Evolutionary conservation across 1,139 yeast species (phyloP).

Genomic region (Pichia sp.): DNA sequence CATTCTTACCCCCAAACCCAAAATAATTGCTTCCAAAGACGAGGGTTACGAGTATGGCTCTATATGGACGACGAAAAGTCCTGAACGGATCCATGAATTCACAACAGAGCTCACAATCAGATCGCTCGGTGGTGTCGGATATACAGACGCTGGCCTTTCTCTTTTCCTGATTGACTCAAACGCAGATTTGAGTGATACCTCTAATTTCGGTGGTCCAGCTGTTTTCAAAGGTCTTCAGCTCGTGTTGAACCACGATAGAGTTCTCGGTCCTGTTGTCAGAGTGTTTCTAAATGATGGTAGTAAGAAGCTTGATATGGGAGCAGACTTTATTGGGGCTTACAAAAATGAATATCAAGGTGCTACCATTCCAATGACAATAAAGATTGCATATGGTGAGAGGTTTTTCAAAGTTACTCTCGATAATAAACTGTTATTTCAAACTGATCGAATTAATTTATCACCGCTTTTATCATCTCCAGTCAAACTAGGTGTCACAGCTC

Average conservation of each 20-base stretch:
- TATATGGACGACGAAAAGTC: conserved; percentile 38
- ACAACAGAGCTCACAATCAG: conserved; percentile 57
- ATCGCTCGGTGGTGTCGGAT: conserved; percentile 43
- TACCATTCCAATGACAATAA: conserved; percentile 59
- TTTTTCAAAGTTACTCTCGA: conserved; percentile 58
- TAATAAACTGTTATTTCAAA: conserved; percentile 62
- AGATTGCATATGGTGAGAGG: conserved; percentile 46
- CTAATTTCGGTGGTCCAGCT: conserved; percentile 43
- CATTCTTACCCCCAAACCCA: conserved; percentile 37
- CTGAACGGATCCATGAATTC: conserved; percentile 37
- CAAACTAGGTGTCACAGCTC: conserved; percentile 49
- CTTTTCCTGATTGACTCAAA: conserved; percentile 39
- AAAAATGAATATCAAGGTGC: conserved; percentile 47
- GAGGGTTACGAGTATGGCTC: conserved; percentile 34
- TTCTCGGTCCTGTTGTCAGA: conserved; percentile 41
- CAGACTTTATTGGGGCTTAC: conserved; percentile 27
- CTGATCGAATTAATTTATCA: conserved; percentile 43
- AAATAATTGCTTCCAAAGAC: conserved; percentile 17
- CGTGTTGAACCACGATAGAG: conserved; percentile 21
- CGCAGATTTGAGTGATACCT: conserved; percentile 6
- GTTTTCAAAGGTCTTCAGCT: conserved; percentile 55
- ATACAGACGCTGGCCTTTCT: conserved; percentile 42
- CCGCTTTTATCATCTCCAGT: conserved; percentile 26
- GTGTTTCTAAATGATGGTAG: conserved; percentile 59
- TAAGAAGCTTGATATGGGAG: conserved; percentile 25